Conservation (phyloP, 225 moss, liverwort and hornwort genomes). For the Anthoceros angustus region DNA sequence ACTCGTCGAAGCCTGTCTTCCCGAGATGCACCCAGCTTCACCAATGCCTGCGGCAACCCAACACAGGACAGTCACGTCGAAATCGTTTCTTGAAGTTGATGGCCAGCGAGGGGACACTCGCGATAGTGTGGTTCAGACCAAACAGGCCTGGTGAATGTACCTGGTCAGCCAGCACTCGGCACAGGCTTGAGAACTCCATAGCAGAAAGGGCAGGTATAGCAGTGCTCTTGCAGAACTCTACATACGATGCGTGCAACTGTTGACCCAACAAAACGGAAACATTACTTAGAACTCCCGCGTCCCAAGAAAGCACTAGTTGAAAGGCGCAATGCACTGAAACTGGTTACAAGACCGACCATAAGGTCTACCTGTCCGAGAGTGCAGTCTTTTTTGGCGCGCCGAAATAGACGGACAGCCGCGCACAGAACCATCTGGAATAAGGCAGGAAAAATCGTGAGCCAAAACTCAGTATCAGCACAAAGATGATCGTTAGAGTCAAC, state of each 20-base stretch:
- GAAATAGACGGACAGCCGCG: constrained; percentile 72
- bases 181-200: constrained; percentile 80
- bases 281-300: neutral
- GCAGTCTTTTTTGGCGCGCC: constrained; percentile 62
- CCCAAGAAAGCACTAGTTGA: neutral
- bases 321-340: neutral
- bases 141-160: constrained; percentile 15
- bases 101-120: too few relatives aligned
- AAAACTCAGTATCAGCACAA: neutral
- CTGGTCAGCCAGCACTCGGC: constrained; percentile 95
- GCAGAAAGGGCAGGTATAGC: constrained; percentile 63
- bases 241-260: constrained; percentile 71
- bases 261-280: neutral
- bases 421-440: constrained; percentile 72
- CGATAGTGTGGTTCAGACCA: neutral
- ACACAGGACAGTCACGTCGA: neutral
- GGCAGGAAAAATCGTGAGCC: neutral
- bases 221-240: constrained; percentile 69
- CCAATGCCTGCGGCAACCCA: constrained; percentile 37
- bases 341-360: constrained; percentile 6
- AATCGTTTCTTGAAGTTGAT: neutral
- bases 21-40: constrained; percentile 57
- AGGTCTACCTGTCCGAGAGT: constrained; percentile 62
- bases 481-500: neutral
- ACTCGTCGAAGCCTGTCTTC: constrained; percentile 87